Base-by-base conservation (phyloP, 2,329 filamentous ascomycete species). In the Nothophoma quercina region DNA sequence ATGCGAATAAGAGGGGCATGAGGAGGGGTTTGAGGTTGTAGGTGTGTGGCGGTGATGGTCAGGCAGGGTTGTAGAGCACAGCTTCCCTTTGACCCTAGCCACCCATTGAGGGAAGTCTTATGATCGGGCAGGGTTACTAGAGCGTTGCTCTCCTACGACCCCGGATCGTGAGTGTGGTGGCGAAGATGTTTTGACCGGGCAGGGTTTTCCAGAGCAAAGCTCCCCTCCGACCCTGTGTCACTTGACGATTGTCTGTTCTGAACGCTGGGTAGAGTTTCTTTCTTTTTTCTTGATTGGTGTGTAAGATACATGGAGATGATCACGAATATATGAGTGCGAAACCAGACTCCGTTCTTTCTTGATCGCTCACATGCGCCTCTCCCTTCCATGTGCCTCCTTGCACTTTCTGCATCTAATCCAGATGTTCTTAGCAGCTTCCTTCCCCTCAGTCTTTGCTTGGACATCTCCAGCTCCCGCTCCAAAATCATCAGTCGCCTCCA, bases 1-100 rank as follows among this genome's bases (percentile, higher is more conserved):
- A 33, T 5, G 43, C 33, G 7, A 42, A 42, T 13, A 55, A 44
- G 54, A 64, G 60, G 58, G 49, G 15, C 5, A 65, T 66, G 59
- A 59, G 63, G 28, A 58, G 63, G 30, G 64, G 64, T 3, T 22
- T 65, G 23, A 56, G 63, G 51, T 26, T 50, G 42, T 65, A 55
- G 26, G 2, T 9, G n/a, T 18, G 26, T 25, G 15, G 18, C 4
- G 8, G 18, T 15, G 19, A 25, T n/a, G 34, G 16, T 23, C 16
- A 33, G 34, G 48, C 13, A 51, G 48, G 41, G 34, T 51, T 35
- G 12, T 15, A 47, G 47, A 51, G 39, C 40, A 1, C 4, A 21
- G 40, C 40, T 44, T 28, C 28, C 34, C 39, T 39, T 15, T 30
- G 47, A 51, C 33, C 33, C 39, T 51, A 26, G 26, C 10, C 18